Evolutionary conservation across 805 yeast species (phyloP), one percentile per base, ranked within the genome.

Genomic region (Candida coleopterorum): DNA sequence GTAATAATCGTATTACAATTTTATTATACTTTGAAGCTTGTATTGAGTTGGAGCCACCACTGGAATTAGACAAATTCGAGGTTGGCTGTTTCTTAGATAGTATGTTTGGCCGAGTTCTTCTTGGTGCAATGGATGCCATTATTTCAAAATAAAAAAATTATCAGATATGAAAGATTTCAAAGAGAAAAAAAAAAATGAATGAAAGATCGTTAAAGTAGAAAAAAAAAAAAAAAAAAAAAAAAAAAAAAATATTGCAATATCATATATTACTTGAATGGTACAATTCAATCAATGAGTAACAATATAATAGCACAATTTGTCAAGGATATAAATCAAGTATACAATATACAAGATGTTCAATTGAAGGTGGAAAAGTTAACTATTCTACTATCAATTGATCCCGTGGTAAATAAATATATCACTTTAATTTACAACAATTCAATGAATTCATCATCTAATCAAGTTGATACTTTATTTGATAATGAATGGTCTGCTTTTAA

Each of bases 401-500:
- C 64, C 1, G 37, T 43, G 6, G 30, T 30, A 8, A 63, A 62
- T 35, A 51, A 53, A 2, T 52, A 49, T 37, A 45, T 62, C 3
- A 58, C 47, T 4, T 39, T 35, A 21, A 38, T 65, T 17, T 53
- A 64, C 37, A 43, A 39, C 17, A 28, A 43, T 30, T 4, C 30
- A n/a, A 20, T 8, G 4, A n/a, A 14, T 16, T 50, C 52, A 1
- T 22, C 32, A 14, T 15, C 12, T 9, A 32, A 52, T 18, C 34
- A 40, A 9, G 40, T 62, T 16, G 39, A 35, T 4, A 45, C 53
- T 12, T 40, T 48, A 9, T 43, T 54, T 26, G 52, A 54, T 20
- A 59, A 53, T 15, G 70, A 65, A n/a, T 68, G 73, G 73, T 41
- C 54, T 7, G 69, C 77, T 0, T 74, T 78, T 45, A 72, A 69